phyloP scores from a whole-genome alignment of 176 grass and related monocot genomes.

The Aechmea fasciata region DNA sequence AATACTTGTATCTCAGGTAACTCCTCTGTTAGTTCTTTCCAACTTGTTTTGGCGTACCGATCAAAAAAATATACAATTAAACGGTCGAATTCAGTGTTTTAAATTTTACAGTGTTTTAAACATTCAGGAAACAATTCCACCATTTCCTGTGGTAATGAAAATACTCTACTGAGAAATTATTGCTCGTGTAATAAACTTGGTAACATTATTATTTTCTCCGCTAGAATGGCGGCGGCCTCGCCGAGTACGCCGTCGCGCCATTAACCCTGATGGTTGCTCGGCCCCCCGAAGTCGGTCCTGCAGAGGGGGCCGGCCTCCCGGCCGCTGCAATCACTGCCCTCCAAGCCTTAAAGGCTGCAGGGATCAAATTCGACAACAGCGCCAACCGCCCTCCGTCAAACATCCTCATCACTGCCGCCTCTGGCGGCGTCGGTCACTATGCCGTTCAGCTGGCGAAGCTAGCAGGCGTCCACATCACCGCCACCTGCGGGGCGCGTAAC shows the following conservation, averaged over 20 bases:
- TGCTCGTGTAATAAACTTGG: too few species aligned
- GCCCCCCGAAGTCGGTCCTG: conserved; percentile 43
- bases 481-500: conserved; percentile 80
- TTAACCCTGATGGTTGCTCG: conserved; percentile 31
- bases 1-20: too few species aligned
- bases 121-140: too few species aligned
- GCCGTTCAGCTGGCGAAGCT: conserved; percentile 75
- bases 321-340: conserved; percentile 42
- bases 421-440: conserved; percentile 70
- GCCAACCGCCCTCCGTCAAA: conserved; percentile 16
- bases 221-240: conserved; percentile 53
- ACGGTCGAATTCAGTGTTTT: too few species aligned
- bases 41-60: too few species aligned
- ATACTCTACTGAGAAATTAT: neutral
- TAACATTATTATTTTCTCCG: conserved; percentile 1
- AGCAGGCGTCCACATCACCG: conserved; percentile 47
- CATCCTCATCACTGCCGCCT: conserved; percentile 73
- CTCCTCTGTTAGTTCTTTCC: too few species aligned
- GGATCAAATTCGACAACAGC: conserved; percentile 36
- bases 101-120: too few species aligned
- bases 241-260: conserved; percentile 44
- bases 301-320: conserved; percentile 47
- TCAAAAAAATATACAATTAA: too few species aligned
- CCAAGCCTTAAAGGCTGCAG: conserved; percentile 47
- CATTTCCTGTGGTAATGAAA: neutral